Percentiles rank a stretch among this genome's conserved stretches.
Evolutionary conservation across 192 early-diverging fungal genomes (phyloP).

Genomic region (Diversispora epigaea): DNA sequence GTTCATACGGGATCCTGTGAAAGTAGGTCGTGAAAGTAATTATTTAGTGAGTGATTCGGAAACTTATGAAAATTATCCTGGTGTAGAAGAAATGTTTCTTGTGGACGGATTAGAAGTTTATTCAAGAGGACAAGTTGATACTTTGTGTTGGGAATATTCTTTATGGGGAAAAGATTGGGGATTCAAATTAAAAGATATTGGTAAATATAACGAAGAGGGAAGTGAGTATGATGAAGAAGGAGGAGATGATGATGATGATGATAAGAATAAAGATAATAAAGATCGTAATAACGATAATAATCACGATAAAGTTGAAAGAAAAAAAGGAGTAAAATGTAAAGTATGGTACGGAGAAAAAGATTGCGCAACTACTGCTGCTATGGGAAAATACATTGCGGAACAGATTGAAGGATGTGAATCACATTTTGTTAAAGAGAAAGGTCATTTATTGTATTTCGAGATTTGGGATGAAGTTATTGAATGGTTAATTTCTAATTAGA

Average conservation of each 20-base stretch:
- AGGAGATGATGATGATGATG: too few relatives aligned
- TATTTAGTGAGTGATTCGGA: background rate
- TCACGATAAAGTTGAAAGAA: too few relatives aligned
- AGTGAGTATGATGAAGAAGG: background rate
- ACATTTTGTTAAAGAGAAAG: conserved; percentile 18
- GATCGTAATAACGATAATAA: too few relatives aligned
- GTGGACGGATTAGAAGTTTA: conserved; percentile 21
- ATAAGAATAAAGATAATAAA: too few relatives aligned
- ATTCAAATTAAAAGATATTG: conserved; percentile 23
- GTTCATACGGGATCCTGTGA: conserved; percentile 14
- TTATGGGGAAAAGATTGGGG: conserved; percentile 36
- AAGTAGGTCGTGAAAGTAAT: background rate
- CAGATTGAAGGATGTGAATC: conserved; percentile 26
- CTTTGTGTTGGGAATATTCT: conserved; percentile 24
- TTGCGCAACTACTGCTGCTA: conserved; percentile 7
- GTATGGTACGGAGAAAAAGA: conserved; percentile 33
- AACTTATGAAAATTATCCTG: background rate
- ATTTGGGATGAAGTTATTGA: conserved; percentile 33
- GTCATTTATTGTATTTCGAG: conserved; percentile 32
- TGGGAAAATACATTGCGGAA: conserved; percentile 31
- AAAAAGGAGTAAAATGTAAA: too few relatives aligned
- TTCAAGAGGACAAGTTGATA: conserved; percentile 23
- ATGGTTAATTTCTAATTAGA: background rate
- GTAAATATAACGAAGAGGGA: background rate
- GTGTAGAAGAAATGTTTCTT: conserved; percentile 28